Evolutionary conservation across 257 asterid species (phyloP).

Genomic region (Penstemon eatonii): DNA sequence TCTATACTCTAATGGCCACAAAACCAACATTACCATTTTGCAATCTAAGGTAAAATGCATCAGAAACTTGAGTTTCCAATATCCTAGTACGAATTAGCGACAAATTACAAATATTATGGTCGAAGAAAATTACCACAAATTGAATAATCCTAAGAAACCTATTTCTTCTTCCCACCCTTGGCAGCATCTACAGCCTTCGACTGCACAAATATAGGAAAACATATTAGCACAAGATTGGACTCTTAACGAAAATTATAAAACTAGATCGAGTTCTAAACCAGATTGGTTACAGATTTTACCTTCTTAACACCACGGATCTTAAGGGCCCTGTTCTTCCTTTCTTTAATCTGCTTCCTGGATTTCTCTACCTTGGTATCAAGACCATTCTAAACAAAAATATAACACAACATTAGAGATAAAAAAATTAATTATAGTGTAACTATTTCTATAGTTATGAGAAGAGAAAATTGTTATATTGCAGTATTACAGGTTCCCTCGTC

Average conservation of each 20-base stretch:
- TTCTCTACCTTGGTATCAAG: constrained; percentile 84
- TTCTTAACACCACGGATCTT: constrained; percentile 94
- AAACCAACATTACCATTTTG: too few relatives aligned
- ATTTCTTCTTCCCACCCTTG: constrained; percentile 83
- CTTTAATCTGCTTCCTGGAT: constrained; percentile 89
- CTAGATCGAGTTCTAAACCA: too few relatives aligned
- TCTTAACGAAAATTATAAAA: not conserved
- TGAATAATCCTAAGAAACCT: constrained; percentile 19
- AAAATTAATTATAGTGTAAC: not conserved
- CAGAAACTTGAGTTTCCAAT: too few relatives aligned
- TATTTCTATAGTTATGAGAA: not conserved
- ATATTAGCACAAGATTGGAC: not conserved
- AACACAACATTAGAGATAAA: not conserved
- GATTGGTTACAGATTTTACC: constrained; percentile 33
- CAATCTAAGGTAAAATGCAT: too few relatives aligned
- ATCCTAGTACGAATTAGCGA: too few relatives aligned
- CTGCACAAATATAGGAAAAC: constrained; percentile 37
- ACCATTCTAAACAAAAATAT: constrained; percentile 59
- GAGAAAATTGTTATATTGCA: too few relatives aligned
- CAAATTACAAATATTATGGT: too few relatives aligned
- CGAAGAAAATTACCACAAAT: too few relatives aligned
- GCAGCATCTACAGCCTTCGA: constrained; percentile 87
- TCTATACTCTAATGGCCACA: too few relatives aligned
- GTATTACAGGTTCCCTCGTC: not conserved
- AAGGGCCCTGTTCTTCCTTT: constrained; percentile 83